Percentiles rank a stretch among this genome's conserved stretches.
phyloP scores from a whole-genome alignment of 768 basidiomycete genomes.

The Pisolithus microcarpus region DNA sequence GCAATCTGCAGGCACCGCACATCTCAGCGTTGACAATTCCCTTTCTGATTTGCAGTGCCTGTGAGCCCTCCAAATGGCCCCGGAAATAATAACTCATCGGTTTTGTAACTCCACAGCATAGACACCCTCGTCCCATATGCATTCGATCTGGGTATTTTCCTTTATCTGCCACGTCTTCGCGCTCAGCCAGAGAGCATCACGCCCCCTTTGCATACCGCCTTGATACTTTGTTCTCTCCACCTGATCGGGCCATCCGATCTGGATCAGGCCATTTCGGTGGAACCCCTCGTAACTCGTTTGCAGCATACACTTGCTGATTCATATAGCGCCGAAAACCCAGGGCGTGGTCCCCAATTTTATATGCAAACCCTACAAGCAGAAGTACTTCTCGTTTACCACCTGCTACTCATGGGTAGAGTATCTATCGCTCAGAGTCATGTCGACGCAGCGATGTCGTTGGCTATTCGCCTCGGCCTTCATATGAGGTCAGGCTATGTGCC shows the following conservation, averaged over 20 bases:
- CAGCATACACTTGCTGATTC: slow-evolving; percentile 40
- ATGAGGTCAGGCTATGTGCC: slow-evolving; percentile 16
- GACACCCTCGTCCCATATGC: slow-evolving; percentile 47
- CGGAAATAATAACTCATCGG: background rate
- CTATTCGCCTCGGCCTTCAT: slow-evolving; percentile 41
- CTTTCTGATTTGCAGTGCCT: too few relatives aligned
- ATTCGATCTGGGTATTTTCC: slow-evolving; percentile 60
- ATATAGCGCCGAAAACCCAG: slow-evolving; percentile 33
- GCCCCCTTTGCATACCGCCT: slow-evolving; percentile 41
- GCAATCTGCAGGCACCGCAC: background rate
- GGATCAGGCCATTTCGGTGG: slow-evolving; percentile 32
- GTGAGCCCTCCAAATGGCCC: background rate
- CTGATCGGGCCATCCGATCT: slow-evolving; percentile 28
- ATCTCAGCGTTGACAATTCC: background rate
- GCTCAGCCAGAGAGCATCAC: slow-evolving; percentile 35
- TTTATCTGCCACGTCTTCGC: slow-evolving; percentile 43
- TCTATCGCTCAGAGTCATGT: slow-evolving; percentile 56
- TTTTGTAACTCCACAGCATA: slow-evolving; percentile 10
- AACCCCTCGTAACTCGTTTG: slow-evolving; percentile 39
- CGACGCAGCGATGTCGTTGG: slow-evolving; percentile 41
- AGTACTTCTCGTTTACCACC: slow-evolving; percentile 58
- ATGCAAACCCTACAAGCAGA: slow-evolving; percentile 55
- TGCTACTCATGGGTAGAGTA: slow-evolving; percentile 51
- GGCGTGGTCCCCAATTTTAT: slow-evolving; percentile 31
- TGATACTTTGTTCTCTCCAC: slow-evolving; percentile 48